Conservation (phyloP, 2,329 filamentous ascomycete genomes). For the Samsoniella hepiali region DNA sequence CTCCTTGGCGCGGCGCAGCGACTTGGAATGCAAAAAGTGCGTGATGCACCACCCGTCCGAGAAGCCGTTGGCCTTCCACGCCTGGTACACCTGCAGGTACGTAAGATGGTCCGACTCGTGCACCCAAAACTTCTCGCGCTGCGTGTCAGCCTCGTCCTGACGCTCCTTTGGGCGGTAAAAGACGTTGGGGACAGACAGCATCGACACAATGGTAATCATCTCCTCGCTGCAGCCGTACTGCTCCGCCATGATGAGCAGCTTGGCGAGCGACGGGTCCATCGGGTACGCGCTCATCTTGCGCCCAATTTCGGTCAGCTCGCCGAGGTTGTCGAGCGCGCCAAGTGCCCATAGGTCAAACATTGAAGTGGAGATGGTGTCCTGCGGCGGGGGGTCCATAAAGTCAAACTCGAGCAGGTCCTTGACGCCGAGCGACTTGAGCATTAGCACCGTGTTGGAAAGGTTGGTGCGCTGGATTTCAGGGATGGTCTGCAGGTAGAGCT, state of each 20-base stretch:
- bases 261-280: constrained; percentile 94
- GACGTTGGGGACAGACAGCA: constrained; percentile 94
- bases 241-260: constrained; percentile 86
- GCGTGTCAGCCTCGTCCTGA: constrained; percentile 92
- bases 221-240: constrained; percentile 94
- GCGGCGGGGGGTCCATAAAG: constrained; percentile 97
- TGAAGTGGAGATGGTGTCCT: constrained; percentile 95
- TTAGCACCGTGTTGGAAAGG: constrained; percentile 86
- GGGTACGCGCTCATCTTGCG: constrained; percentile 95
- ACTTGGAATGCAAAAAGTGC: constrained; percentile 95
- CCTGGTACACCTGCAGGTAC: constrained; percentile 89
- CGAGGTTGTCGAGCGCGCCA: constrained; percentile 88
- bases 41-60: constrained; percentile 89
- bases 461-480: constrained; percentile 98
- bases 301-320: constrained; percentile 83
- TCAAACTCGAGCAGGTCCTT: constrained; percentile 94
- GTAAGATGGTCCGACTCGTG: constrained; percentile 96
- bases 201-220: constrained; percentile 96
- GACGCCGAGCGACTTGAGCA: constrained; percentile 91
- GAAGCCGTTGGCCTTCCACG: constrained; percentile 89
- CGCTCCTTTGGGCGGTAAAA: constrained; percentile 97
- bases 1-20: constrained; percentile 84
- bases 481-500: constrained; percentile 94
- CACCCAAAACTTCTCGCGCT: constrained; percentile 97
- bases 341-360: constrained; percentile 97